phyloP scores from a whole-genome alignment of 2,329 filamentous ascomycete species.

The Aspergillus floridensis region DNA sequence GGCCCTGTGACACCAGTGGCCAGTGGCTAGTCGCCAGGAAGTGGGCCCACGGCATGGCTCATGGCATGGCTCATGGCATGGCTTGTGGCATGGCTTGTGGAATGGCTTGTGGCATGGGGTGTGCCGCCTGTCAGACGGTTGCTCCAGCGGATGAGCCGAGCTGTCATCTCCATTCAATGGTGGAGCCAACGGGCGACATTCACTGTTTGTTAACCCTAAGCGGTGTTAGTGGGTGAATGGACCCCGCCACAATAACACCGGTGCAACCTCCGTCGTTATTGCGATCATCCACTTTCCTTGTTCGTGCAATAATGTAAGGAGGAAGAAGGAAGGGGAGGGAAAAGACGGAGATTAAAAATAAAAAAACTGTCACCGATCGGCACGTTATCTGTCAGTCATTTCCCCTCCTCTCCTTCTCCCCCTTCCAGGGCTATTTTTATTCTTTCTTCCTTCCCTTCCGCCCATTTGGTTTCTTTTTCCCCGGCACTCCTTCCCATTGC shows the following conservation, averaged over 20 bases:
- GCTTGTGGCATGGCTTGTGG: no score
- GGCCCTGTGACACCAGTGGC: no score
- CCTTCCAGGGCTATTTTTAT: no score
- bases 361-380: neutral
- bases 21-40: no score
- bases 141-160: neutral
- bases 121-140: no score
- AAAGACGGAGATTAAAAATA: neutral
- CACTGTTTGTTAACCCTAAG: neutral
- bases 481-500: no score
- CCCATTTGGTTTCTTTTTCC: no score
- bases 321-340: neutral
- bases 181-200: no score
- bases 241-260: no score
- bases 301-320: neutral
- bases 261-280: neutral
- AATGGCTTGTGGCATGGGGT: no score
- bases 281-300: neutral
- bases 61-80: no score
- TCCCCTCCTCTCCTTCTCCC: neutral
- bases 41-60: no score
- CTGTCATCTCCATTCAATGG: neutral
- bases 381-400: neutral
- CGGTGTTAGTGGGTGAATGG: neutral
- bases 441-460: neutral